These are phyloP conservation scores for Termitomyces eurrhizus DNA, from an alignment of 768 basidiomycete genomes.

Conservation along the genomic window DNA sequence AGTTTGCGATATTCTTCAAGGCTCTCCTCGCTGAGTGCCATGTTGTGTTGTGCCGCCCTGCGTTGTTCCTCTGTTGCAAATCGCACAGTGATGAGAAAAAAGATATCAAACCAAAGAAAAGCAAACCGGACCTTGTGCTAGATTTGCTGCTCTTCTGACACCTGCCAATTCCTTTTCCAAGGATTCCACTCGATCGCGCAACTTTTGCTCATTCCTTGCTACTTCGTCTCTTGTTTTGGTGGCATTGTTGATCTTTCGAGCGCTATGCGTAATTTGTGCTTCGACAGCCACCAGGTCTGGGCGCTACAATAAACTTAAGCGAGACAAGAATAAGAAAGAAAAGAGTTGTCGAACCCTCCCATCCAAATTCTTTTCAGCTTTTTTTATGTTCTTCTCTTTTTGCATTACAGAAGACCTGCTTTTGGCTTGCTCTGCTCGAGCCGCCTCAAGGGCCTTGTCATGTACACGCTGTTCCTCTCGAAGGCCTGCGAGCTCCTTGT, in stretches of 20 bases:
- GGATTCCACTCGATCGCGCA: conserved; percentile 46
- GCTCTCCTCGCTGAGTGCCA: conserved; percentile 78
- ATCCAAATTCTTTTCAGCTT: conserved; percentile 85
- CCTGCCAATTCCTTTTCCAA: conserved; percentile 63
- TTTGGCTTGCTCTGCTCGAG: conserved; percentile 77
- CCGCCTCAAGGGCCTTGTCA: conserved; percentile 68
- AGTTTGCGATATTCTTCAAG: conserved; percentile 83
- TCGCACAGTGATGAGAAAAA: background rate
- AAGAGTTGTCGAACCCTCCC: conserved; percentile 51
- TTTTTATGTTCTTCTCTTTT: conserved; percentile 86
- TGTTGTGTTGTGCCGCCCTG: conserved; percentile 65
- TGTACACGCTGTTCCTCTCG: conserved; percentile 66
- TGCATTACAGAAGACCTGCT: conserved; percentile 72
- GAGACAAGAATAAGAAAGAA: background rate
- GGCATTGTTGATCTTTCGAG: conserved; percentile 74
- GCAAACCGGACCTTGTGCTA: conserved; percentile 63
- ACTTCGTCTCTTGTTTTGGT: conserved; percentile 60
- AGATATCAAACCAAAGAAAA: background rate
- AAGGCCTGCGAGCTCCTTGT: conserved; percentile 63
- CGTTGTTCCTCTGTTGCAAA: conserved; percentile 62
- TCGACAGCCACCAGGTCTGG: conserved; percentile 83
- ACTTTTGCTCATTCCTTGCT: conserved; percentile 42
- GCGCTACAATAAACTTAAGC: conserved; percentile 43
- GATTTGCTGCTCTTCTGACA: conserved; percentile 67
- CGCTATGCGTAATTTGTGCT: conserved; percentile 83